A percentile compares a stretch with the other conserved stretches of the same genome.
These are phyloP conservation scores for Paracamarosporium sp. DNA, from an alignment of 2,329 filamentous ascomycete species.

Conservation along the genomic window DNA sequence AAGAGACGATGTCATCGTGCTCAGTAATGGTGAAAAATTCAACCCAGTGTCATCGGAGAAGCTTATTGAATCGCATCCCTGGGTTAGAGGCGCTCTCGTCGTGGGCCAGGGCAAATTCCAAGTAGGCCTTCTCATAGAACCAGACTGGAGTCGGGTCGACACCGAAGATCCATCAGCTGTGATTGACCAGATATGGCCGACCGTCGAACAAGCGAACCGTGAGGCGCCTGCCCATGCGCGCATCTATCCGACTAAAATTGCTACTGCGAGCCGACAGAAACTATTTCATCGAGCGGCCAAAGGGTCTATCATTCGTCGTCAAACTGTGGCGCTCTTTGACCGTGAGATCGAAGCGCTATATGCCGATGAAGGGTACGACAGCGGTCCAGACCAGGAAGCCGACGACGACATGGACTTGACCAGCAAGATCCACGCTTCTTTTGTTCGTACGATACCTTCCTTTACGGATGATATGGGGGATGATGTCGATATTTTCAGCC, in stretches of 20 bases:
- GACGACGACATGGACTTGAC: constrained; percentile 11
- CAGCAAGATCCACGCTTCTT: constrained; percentile 7
- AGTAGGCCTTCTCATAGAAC: constrained; percentile 39
- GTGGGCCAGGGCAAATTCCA: constrained; percentile 37
- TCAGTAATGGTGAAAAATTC: constrained; percentile 26
- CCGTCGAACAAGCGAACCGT: constrained; percentile 53
- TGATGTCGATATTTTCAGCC: constrained; percentile 37
- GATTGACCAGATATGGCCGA: constrained; percentile 54
- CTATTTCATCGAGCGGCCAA: constrained; percentile 56
- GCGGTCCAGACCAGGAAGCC: constrained; percentile 4
- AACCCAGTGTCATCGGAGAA: constrained; percentile 26
- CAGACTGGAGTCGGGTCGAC: constrained; percentile 9
- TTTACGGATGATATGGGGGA: constrained; percentile 20
- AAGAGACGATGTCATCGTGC: constrained; percentile 22
- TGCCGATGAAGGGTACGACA: not conserved
- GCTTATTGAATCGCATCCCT: constrained; percentile 27
- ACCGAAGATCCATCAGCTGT: constrained; percentile 26
- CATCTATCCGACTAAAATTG: constrained; percentile 52
- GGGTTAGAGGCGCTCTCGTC: constrained; percentile 36
- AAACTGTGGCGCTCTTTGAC: constrained; percentile 51
- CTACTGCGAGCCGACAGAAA: constrained; percentile 49
- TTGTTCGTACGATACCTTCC: constrained; percentile 15
- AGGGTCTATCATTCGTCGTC: constrained; percentile 52
- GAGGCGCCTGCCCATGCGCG: constrained; percentile 50
- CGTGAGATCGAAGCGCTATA: constrained; percentile 59